Evolutionary conservation across 257 asterid species (phyloP).

Genomic region (Gentiana straminea): DNA sequence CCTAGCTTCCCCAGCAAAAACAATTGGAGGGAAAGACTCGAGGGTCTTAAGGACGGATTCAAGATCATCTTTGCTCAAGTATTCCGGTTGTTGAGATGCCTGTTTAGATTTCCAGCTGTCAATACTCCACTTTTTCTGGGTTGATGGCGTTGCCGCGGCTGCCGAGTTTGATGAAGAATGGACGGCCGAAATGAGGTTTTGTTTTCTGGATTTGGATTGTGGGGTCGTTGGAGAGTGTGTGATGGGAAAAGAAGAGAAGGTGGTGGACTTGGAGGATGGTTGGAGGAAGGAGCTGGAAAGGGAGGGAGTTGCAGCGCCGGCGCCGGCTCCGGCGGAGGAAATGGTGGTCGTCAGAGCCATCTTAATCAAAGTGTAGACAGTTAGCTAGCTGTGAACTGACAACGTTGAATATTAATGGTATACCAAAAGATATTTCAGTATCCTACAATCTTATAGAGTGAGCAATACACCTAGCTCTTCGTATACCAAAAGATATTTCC

Average conservation of each 20-base stretch:
- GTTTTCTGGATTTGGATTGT: slow-evolving; percentile 18
- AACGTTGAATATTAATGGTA: too few species aligned
- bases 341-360: slow-evolving; percentile 28
- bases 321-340: slow-evolving; percentile 3
- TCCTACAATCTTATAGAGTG: too few species aligned
- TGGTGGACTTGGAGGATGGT: slow-evolving; percentile 16
- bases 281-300: slow-evolving; percentile 14
- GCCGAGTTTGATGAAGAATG: slow-evolving; percentile 18
- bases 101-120: slow-evolving; percentile 68
- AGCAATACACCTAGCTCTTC: not conserved
- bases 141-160: slow-evolving; percentile 13
- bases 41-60: slow-evolving; percentile 54
- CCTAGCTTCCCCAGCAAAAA: slow-evolving; percentile 80
- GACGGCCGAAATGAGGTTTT: slow-evolving; percentile 41
- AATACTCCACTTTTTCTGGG: slow-evolving; percentile 34
- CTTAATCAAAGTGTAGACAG: not conserved
- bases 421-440: too few species aligned
- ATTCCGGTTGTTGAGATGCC: slow-evolving; percentile 58
- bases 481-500: not conserved
- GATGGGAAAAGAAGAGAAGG: slow-evolving; percentile 18
- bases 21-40: slow-evolving; percentile 64
- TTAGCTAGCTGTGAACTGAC: too few species aligned
- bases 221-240: slow-evolving; percentile 1
- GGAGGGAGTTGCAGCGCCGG: slow-evolving; percentile 16
- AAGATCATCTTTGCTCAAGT: slow-evolving; percentile 36